These are phyloP conservation scores for Xylariaceae sp. DNA, from an alignment of 2,329 filamentous ascomycete genomes.

Conservation along the genomic window DNA sequence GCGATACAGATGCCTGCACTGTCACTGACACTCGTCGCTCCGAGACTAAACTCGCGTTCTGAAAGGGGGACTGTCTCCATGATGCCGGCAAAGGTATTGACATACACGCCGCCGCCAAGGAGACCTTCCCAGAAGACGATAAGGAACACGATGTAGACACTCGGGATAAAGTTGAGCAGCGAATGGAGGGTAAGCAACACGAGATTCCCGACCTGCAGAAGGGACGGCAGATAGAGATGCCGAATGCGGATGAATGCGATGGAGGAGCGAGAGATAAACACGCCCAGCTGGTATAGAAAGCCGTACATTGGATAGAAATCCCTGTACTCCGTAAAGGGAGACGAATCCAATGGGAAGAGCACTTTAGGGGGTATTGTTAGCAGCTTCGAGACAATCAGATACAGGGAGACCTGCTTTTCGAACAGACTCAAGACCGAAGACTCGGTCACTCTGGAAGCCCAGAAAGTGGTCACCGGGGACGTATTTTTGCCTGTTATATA, in stretches of 20 bases:
- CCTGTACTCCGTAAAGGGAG: conserved; percentile 75
- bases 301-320: conserved; percentile 94
- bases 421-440: too few species aligned
- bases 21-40: conserved; percentile 87
- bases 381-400: too few species aligned
- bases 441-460: too few species aligned
- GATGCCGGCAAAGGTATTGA: conserved; percentile 94
- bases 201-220: conserved; percentile 78
- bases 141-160: conserved; percentile 76
- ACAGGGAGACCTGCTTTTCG: not conserved
- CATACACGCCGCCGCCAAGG: conserved; percentile 86
- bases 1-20: conserved; percentile 86
- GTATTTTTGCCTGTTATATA: too few species aligned
- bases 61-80: conserved; percentile 70
- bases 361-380: conserved; percentile 33
- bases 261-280: conserved; percentile 89
- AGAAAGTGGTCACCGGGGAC: too few species aligned
- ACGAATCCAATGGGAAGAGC: conserved; percentile 70
- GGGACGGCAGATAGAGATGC: conserved; percentile 71
- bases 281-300: conserved; percentile 89
- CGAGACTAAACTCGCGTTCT: conserved; percentile 86
- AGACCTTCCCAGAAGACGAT: conserved; percentile 93
- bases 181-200: conserved; percentile 68
- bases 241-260: conserved; percentile 81
- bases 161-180: conserved; percentile 74